phyloP scores from a whole-genome alignment of 1,284 basidiomycete genomes.

The Cerioporus squamosus region DNA sequence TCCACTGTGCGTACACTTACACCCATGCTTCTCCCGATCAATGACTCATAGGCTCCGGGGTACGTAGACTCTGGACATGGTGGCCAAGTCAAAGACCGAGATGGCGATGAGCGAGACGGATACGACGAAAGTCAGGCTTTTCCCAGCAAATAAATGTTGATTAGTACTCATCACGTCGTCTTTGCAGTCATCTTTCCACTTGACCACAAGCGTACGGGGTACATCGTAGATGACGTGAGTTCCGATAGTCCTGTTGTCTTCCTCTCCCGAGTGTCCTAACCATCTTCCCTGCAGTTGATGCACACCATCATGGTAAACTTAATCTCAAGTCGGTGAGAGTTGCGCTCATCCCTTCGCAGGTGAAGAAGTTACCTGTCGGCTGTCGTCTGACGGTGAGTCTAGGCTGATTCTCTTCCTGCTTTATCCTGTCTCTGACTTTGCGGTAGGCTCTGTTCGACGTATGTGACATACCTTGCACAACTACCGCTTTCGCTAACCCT shows the following conservation, averaged over 20 bases:
- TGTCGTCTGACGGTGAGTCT: conserved; percentile 72
- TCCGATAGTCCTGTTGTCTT: not conserved
- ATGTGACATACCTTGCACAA: conserved; percentile 27
- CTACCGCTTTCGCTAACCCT: conserved; percentile 10
- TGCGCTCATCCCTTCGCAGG: conserved; percentile 43
- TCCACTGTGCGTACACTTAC: conserved; percentile 68
- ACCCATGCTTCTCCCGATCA: not conserved
- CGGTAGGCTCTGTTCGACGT: conserved; percentile 74
- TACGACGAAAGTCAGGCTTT: conserved; percentile 56
- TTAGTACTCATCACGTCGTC: conserved; percentile 5
- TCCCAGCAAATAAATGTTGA: not conserved
- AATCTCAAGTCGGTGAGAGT: too few relatives aligned
- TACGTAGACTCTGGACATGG: conserved; percentile 80
- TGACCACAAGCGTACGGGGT: conserved; percentile 70
- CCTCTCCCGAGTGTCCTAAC: not conserved
- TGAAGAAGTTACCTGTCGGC: conserved; percentile 58
- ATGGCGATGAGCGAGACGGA: conserved; percentile 74
- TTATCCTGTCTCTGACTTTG: not conserved
- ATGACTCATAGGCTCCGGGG: not conserved
- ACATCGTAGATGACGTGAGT: conserved; percentile 81
- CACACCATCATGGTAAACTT: conserved; percentile 51
- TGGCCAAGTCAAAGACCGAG: conserved; percentile 72
- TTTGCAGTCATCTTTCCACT: conserved; percentile 60
- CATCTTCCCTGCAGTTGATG: conserved; percentile 48
- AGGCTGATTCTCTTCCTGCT: not conserved